phyloP scores from a whole-genome alignment of 2,329 filamentous ascomycete species.

The Rhynchosporium graminicola region DNA sequence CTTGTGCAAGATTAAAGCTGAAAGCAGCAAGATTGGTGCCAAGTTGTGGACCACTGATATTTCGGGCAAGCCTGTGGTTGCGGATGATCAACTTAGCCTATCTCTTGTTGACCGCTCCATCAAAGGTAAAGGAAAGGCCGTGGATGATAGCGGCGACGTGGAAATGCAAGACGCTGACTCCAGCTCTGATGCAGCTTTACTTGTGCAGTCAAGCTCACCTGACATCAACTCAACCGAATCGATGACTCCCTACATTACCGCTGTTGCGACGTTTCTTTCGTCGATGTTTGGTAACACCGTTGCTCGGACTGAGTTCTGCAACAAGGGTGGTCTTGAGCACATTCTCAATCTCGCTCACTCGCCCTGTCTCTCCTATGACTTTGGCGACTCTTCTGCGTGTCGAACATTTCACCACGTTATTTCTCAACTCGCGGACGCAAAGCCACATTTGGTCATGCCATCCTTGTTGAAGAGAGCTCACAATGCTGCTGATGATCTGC shows the following conservation, averaged over 20 bases:
- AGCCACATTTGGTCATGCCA: slow-evolving; percentile 78
- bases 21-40: slow-evolving; percentile 70
- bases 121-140: slow-evolving; percentile 46
- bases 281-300: slow-evolving; percentile 38
- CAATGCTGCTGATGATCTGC: slow-evolving; percentile 65
- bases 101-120: slow-evolving; percentile 35
- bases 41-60: slow-evolving; percentile 69
- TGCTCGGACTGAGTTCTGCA: slow-evolving; percentile 61
- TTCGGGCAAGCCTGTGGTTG: slow-evolving; percentile 59
- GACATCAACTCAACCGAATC: slow-evolving; percentile 31
- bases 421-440: slow-evolving; percentile 76
- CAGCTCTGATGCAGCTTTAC: not conserved
- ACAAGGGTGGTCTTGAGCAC: slow-evolving; percentile 77
- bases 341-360: slow-evolving; percentile 82
- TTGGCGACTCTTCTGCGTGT: slow-evolving; percentile 66
- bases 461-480: slow-evolving; percentile 77
- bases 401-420: slow-evolving; percentile 74
- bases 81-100: slow-evolving; percentile 46
- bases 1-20: slow-evolving; percentile 70
- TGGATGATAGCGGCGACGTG: slow-evolving; percentile 56
- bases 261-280: slow-evolving; percentile 72
- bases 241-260: slow-evolving; percentile 63
- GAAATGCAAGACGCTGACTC: slow-evolving; percentile 63
- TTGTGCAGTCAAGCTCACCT: slow-evolving; percentile 26
- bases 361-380: slow-evolving; percentile 75